Percentiles rank a stretch among this genome's conserved stretches.
Conservation (phyloP, 495 filamentous ascomycete genomes). For the Hypomontagnella monticulosa region DNA sequence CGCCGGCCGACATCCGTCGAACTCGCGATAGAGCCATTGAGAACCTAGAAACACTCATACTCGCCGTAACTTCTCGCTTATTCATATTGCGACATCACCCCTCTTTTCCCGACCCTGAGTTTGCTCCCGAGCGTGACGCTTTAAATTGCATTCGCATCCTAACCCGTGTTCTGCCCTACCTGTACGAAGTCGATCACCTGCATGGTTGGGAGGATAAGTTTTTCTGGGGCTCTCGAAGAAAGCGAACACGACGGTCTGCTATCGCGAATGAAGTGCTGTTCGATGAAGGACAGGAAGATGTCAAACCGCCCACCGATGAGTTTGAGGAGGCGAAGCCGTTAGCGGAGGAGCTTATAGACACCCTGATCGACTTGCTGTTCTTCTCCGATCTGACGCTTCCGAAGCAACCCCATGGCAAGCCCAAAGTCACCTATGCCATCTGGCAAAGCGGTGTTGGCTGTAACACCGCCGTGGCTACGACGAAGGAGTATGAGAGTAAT, state of each 20-base stretch:
- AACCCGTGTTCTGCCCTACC: slow-evolving; percentile 88
- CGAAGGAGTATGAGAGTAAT: slow-evolving; percentile 90
- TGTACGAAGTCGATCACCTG: slow-evolving; percentile 91
- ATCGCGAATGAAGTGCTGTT: slow-evolving; percentile 80
- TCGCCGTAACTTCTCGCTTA: slow-evolving; percentile 82
- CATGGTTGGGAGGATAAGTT: slow-evolving; percentile 90
- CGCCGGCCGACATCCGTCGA: slow-evolving; percentile 89
- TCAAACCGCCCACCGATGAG: slow-evolving; percentile 62
- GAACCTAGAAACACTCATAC: slow-evolving; percentile 91
- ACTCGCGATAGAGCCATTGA: slow-evolving; percentile 85
- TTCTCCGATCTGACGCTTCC: slow-evolving; percentile 90
- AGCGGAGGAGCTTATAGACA: slow-evolving; percentile 93
- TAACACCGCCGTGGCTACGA: slow-evolving; percentile 87
- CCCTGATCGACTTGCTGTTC: slow-evolving; percentile 89
- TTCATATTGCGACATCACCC: slow-evolving; percentile 84
- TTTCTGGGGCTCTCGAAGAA: slow-evolving; percentile 86
- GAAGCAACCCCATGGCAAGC: slow-evolving; percentile 67
- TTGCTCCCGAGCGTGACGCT: slow-evolving; percentile 88
- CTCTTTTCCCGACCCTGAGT: slow-evolving; percentile 87
- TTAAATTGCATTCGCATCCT: slow-evolving; percentile 94
- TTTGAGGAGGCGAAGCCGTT: slow-evolving; percentile 87
- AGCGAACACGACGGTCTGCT: slow-evolving; percentile 61
- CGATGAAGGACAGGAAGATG: slow-evolving; percentile 72
- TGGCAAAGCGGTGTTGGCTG: slow-evolving; percentile 99
- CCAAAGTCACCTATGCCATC: slow-evolving; percentile 90